phyloP scores from a whole-genome alignment of 2,329 filamentous ascomycete species.

The Fusarium sp. region DNA sequence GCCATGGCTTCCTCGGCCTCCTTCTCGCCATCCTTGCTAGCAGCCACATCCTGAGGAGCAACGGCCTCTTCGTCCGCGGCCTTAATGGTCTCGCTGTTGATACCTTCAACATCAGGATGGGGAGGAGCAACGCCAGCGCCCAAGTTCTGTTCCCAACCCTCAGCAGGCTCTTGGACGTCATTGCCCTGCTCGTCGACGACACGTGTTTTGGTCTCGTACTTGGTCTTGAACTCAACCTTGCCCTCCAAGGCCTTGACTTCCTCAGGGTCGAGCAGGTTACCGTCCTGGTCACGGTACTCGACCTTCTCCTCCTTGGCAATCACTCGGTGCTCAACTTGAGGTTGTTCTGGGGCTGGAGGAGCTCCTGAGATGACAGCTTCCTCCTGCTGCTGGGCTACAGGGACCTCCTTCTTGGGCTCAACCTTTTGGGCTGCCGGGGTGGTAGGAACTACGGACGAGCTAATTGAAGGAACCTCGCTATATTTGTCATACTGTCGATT shows the following conservation, averaged over 20 bases:
- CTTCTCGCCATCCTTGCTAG: constrained; percentile 71
- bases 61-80: constrained; percentile 53
- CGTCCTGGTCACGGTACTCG: constrained; percentile 95
- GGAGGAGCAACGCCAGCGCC: constrained; percentile 66
- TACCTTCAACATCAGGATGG: constrained; percentile 72
- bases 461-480: constrained; percentile 44
- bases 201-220: constrained; percentile 93
- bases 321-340: constrained; percentile 62
- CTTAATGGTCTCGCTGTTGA: constrained; percentile 69
- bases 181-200: constrained; percentile 85
- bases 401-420: constrained; percentile 44
- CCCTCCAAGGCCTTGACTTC: constrained; percentile 88
- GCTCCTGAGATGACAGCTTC: constrained; percentile 61
- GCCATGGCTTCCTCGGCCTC: constrained; percentile 67
- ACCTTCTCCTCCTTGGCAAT: constrained; percentile 80
- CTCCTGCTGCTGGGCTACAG: constrained; percentile 46
- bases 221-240: constrained; percentile 95
- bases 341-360: constrained; percentile 53
- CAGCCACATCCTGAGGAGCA: constrained; percentile 54
- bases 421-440: constrained; percentile 46
- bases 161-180: constrained; percentile 69
- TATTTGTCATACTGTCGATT: constrained; percentile 64
- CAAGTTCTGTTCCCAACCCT: constrained; percentile 55
- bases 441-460: constrained; percentile 49
- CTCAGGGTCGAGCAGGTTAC: constrained; percentile 86